Conservation (phyloP, 441 rosid species). For the Hypseocharis bilobata region DNA sequence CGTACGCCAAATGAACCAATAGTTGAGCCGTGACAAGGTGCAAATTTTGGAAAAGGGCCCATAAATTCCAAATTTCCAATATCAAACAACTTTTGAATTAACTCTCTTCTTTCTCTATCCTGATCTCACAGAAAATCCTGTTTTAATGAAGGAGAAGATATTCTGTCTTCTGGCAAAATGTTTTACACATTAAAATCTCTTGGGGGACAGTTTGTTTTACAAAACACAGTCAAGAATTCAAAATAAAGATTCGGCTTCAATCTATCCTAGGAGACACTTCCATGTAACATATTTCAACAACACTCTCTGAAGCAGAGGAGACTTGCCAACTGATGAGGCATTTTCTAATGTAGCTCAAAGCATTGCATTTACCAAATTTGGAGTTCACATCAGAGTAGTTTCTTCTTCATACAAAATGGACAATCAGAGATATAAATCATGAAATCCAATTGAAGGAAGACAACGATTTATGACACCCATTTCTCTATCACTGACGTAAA, state of each 20-base stretch:
- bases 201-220: neutral
- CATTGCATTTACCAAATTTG: neutral
- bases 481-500: no score
- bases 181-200: no score
- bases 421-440: neutral
- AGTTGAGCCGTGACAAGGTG: neutral
- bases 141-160: no score
- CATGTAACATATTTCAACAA: neutral
- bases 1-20: neutral
- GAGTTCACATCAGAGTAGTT: neutral
- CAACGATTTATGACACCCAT: no score
- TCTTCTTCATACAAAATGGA: neutral
- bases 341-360: neutral
- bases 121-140: neutral
- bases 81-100: neutral
- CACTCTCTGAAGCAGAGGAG: neutral
- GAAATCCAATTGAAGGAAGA: neutral
- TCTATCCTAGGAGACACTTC: neutral
- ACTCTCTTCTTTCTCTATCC: neutral
- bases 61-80: neutral
- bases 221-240: neutral
- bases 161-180: neutral
- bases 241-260: neutral
- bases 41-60: neutral
- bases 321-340: neutral